Evolutionary conservation across 1,139 yeast species (phyloP).

Genomic region (Geotrichum europaeum): DNA sequence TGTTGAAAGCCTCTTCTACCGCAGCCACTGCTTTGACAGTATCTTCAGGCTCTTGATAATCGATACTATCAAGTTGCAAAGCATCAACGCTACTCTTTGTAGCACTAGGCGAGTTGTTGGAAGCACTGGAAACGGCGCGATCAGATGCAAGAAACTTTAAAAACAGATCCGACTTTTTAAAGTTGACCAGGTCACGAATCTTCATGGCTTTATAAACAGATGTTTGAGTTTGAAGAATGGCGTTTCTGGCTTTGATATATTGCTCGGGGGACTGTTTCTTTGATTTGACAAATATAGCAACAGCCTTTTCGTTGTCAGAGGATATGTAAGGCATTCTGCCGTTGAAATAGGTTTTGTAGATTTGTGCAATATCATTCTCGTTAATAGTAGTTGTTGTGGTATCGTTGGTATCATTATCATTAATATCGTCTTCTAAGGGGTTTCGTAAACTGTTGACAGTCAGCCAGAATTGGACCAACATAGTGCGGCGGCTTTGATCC

Average conservation of each 20-base stretch:
- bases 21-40: slow-evolving; percentile 36
- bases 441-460: slow-evolving; percentile 63
- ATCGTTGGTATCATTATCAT: slow-evolving; percentile 17
- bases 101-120: background rate
- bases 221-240: slow-evolving; percentile 52
- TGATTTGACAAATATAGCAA: slow-evolving; percentile 26
- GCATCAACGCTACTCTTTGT: slow-evolving; percentile 12
- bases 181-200: slow-evolving; percentile 48
- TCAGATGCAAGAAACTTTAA: slow-evolving; percentile 14
- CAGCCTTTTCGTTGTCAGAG: slow-evolving; percentile 22
- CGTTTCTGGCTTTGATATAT: slow-evolving; percentile 44
- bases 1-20: slow-evolving; percentile 64
- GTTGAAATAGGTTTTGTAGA: slow-evolving; percentile 43
- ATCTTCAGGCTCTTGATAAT: slow-evolving; percentile 11
- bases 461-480: slow-evolving; percentile 56
- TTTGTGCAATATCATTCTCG: slow-evolving; percentile 35
- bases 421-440: slow-evolving; percentile 53
- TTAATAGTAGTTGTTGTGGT: slow-evolving; percentile 12
- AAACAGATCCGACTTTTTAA: slow-evolving; percentile 44
- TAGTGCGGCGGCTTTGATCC: slow-evolving; percentile 43
- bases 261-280: slow-evolving; percentile 15
- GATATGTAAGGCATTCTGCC: slow-evolving; percentile 23
- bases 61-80: slow-evolving; percentile 13
- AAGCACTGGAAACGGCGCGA: slow-evolving; percentile 33
- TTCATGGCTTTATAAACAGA: slow-evolving; percentile 47